Percentiles rank a stretch among this genome's conserved stretches.
phyloP scores from a whole-genome alignment of 441 rosid species.

The Jatropha podagrica region DNA sequence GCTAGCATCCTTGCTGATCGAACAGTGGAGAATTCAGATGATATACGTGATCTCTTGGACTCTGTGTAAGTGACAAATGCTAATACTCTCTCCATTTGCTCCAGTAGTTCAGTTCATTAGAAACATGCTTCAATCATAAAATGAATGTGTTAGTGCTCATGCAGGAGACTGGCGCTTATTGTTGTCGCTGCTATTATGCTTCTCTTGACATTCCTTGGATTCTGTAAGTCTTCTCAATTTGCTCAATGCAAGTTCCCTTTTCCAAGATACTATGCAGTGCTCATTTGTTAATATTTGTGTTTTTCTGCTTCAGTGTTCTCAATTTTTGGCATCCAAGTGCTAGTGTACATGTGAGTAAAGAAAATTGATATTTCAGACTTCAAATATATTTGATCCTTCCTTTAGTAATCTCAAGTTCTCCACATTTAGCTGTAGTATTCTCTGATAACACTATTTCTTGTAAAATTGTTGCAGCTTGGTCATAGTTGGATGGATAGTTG shows the following conservation, averaged over 20 bases:
- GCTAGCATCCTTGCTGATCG: constrained; percentile 48
- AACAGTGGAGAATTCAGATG: constrained; percentile 49
- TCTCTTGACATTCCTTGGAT: constrained; percentile 69
- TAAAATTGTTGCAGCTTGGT: constrained; percentile 62
- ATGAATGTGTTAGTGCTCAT: constrained; percentile 19
- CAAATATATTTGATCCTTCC: not conserved
- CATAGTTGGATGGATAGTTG: constrained; percentile 82
- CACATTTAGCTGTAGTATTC: not conserved
- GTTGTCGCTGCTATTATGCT: constrained; percentile 76
- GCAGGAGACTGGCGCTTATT: constrained; percentile 70
- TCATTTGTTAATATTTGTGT: constrained; percentile 14
- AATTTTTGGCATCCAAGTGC: constrained; percentile 70
- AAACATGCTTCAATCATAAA: not conserved
- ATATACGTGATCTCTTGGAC: constrained; percentile 59
- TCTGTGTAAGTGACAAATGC: constrained; percentile 51
- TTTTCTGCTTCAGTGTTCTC: constrained; percentile 64
- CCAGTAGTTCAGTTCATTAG: constrained; percentile 9
- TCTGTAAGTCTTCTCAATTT: constrained; percentile 47
- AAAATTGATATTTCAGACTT: not conserved
- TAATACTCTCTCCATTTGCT: not conserved
- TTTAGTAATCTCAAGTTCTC: not conserved
- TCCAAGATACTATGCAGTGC: not conserved
- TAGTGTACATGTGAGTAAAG: constrained; percentile 73
- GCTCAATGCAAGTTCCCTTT: not conserved
- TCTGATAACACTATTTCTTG: not conserved